A percentile compares a stretch with the other conserved stretches of the same genome.
Conservation (phyloP, 768 basidiomycete species). For the Asterophora parasitica region DNA sequence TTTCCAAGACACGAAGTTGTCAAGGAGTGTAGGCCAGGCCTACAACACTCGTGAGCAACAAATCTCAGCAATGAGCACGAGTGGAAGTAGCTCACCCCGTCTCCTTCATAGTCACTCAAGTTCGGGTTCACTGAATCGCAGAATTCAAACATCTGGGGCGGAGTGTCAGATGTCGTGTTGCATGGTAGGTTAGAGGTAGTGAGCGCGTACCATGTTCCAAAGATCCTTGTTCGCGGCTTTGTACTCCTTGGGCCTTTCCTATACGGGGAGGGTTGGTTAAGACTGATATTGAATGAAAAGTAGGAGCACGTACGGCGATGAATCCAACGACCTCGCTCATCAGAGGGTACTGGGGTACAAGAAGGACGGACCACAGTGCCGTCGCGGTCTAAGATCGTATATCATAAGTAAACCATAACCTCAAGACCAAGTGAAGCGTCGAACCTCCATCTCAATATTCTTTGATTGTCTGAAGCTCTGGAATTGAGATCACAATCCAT, state of each 20-base stretch:
- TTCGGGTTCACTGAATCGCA: conserved; percentile 55
- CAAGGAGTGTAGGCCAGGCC: conserved; percentile 83
- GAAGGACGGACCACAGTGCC: conserved; percentile 72
- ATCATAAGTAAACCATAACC: not conserved
- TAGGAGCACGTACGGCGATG: conserved; percentile 45
- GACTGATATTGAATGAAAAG: not conserved
- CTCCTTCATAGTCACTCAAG: conserved; percentile 66
- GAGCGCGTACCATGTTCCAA: conserved; percentile 66
- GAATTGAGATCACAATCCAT: not conserved
- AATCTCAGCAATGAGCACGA: not conserved
- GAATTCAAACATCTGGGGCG: conserved; percentile 68
- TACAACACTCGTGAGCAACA: conserved; percentile 19
- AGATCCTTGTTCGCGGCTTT: conserved; percentile 81
- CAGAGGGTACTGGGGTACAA: conserved; percentile 63
- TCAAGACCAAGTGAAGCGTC: conserved; percentile 10
- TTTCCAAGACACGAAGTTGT: conserved; percentile 76
- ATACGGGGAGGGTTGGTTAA: conserved; percentile 25
- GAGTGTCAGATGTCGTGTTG: not conserved
- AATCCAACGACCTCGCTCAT: conserved; percentile 63
- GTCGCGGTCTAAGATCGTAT: conserved; percentile 48
- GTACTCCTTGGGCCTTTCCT: conserved; percentile 47
- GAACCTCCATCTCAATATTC: conserved; percentile 80
- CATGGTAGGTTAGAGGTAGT: not conserved
- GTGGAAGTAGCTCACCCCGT: conserved; percentile 50
- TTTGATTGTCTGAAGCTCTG: conserved; percentile 48